Evolutionary conservation across 2,329 filamentous ascomycete genomes (phyloP).

Genomic region (Talaromyces islandicus): DNA sequence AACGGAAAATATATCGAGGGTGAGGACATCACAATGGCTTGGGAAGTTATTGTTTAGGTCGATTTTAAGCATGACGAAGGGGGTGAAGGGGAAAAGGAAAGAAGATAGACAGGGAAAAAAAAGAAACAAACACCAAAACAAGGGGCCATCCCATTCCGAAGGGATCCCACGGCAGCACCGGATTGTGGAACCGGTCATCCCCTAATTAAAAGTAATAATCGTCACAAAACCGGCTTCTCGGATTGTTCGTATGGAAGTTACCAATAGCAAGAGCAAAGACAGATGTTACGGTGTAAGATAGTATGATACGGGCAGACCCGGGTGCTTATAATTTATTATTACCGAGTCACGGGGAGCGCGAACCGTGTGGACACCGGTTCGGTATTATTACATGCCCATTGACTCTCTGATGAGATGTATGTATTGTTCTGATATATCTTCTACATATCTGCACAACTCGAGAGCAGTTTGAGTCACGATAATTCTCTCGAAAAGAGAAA

Average conservation of each 20-base stretch:
- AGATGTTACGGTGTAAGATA: background rate
- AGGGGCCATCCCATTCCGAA: background rate
- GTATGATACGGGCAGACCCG: background rate
- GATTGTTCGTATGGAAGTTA: background rate
- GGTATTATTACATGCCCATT: background rate
- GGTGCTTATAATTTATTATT: background rate
- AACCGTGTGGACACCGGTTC: background rate
- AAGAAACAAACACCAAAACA: background rate
- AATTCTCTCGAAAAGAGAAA: too few relatives aligned
- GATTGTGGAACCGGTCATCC: slow-evolving; percentile 8
- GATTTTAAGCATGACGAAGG: background rate
- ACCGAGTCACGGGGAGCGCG: background rate
- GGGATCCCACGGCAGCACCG: slow-evolving; percentile 4
- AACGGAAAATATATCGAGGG: too few relatives aligned
- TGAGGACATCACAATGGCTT: too few relatives aligned
- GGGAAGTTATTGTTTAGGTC: too few relatives aligned
- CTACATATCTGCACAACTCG: background rate
- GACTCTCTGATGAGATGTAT: too few relatives aligned
- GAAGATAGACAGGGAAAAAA: too few relatives aligned
- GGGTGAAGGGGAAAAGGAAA: background rate
- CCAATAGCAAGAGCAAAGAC: background rate
- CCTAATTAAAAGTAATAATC: background rate
- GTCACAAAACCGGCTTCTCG: slow-evolving; percentile 4
- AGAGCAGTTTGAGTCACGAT: background rate
- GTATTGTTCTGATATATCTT: background rate